Base-by-base conservation (phyloP, 352 stramenopile species). In the Phytophthora nicotianae region DNA sequence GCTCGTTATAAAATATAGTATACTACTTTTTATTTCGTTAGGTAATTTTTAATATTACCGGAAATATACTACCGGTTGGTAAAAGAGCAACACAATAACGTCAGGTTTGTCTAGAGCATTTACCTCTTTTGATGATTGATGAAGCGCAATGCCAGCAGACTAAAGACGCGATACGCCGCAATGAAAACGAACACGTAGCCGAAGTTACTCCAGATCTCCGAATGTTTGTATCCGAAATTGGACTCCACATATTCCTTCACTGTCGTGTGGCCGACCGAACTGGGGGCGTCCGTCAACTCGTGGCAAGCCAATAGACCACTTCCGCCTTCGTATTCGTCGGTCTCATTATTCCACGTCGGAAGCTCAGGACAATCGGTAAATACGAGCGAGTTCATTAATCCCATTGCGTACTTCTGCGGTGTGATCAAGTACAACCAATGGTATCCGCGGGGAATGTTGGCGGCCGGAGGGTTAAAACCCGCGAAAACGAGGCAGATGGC, bases 181-280 rank as follows among this genome's bases (percentile, higher is more conserved):
- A 70, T 68, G 55, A 65, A 75, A 11, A 63, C 62, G 46, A 73
- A 58, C 11, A 66, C 35, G 47, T 74, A 51, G 41, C 47, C 40
- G 17, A 77, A 72, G 53, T 77, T 61, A 42, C 23, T 58, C 48
- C 59, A 72, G 32, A 65, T 62, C 17, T 71, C 27, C 19, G 65
- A 53, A 37, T 67, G 61, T 20, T 60, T 65, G 50, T 74, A 68
- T 29, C 62, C 42, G 27, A 72, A 70, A 24, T 73, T 38, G 26
- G 43, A 48, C 57, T 72, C 62, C 17, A 75, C 52, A 46, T 72
- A 75, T 5, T 37, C 42, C 46, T 76, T 62, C 20, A 68, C 59
- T 9, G 59, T 68, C 8, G 38, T 57, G 59, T 68, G 50, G 17
- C 50, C 59, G 21, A 67, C 20, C 7, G 59, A 32, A 20, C 27